Conservation (phyloP, 2,329 filamentous ascomycete species). For the Diplodia intermedia region DNA sequence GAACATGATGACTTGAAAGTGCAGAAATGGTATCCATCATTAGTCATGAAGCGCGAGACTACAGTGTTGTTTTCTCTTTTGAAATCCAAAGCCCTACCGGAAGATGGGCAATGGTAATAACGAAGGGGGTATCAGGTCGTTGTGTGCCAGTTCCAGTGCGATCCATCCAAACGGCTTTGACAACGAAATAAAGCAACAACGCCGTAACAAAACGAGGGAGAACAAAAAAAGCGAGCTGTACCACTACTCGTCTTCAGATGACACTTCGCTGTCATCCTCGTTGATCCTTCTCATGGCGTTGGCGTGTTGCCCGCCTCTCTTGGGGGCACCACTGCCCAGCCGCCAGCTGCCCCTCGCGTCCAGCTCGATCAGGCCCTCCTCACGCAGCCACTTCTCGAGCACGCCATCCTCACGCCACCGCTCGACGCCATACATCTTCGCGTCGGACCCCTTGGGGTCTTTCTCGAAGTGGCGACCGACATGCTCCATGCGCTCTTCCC, state of each 20-base stretch:
- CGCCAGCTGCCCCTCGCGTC: slow-evolving; percentile 42
- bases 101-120: slow-evolving; percentile 13
- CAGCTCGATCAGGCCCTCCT: slow-evolving; percentile 47
- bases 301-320: neutral
- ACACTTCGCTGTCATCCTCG: slow-evolving; percentile 16
- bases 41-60: slow-evolving; percentile 3
- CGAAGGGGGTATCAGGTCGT: slow-evolving; percentile 32
- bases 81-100: neutral
- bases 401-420: slow-evolving; percentile 42
- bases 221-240: neutral
- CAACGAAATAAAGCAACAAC: neutral
- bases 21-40: neutral
- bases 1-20: neutral
- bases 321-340: slow-evolving; percentile 42
- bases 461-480: slow-evolving; percentile 79
- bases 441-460: slow-evolving; percentile 44
- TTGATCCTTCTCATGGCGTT: neutral
- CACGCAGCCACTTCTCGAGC: slow-evolving; percentile 50
- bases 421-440: slow-evolving; percentile 33
- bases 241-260: neutral
- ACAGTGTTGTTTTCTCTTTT: slow-evolving; percentile 2
- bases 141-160: slow-evolving; percentile 9
- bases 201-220: neutral
- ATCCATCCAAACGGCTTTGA: neutral
- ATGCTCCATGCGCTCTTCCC: slow-evolving; percentile 89